These are phyloP conservation scores for Pseudogymnoascus sp. DNA, from an alignment of 2,329 filamentous ascomycete genomes.

Conservation along the genomic window DNA sequence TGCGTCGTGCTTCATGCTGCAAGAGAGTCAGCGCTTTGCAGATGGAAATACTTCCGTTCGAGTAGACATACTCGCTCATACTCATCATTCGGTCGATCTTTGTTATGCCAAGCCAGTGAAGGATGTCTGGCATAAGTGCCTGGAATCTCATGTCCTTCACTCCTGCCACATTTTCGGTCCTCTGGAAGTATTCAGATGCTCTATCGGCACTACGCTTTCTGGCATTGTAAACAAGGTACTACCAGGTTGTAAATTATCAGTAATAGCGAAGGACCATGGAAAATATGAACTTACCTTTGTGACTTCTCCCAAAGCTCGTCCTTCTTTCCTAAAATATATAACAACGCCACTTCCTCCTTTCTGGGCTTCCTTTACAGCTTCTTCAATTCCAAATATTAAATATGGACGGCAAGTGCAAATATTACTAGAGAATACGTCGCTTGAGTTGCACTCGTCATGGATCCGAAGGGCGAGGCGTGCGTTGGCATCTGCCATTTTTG, in stretches of 20 bases:
- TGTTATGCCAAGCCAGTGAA: constrained; percentile 96
- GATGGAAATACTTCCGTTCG: neutral
- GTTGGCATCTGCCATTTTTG: constrained; percentile 83
- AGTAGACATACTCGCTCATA: constrained; percentile 65
- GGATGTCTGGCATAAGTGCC: constrained; percentile 92
- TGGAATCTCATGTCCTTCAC: constrained; percentile 98
- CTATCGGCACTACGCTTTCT: constrained; percentile 69
- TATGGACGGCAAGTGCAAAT: constrained; percentile 97
- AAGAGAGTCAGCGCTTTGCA: neutral
- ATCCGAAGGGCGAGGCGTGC: constrained; percentile 75
- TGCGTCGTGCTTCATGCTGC: constrained; percentile 81
- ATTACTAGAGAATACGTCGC: constrained; percentile 94
- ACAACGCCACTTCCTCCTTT: constrained; percentile 89
- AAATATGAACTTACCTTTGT: constrained; percentile 60
- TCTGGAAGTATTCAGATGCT: constrained; percentile 88
- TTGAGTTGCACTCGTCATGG: constrained; percentile 86
- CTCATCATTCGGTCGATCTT: constrained; percentile 98
- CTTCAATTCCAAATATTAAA: constrained; percentile 92
- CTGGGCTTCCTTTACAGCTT: constrained; percentile 95
- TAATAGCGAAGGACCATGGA: neutral
- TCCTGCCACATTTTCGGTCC: constrained; percentile 96
- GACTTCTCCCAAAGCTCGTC: constrained; percentile 86
- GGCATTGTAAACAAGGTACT: constrained; percentile 61
- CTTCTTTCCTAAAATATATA: constrained; percentile 98
- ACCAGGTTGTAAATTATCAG: constrained; percentile 18